Percentiles rank a stretch among this genome's conserved stretches.
These are phyloP conservation scores for Penicillium sp. DNA, from an alignment of 2,329 filamentous ascomycete species.

Conservation along the genomic window DNA sequence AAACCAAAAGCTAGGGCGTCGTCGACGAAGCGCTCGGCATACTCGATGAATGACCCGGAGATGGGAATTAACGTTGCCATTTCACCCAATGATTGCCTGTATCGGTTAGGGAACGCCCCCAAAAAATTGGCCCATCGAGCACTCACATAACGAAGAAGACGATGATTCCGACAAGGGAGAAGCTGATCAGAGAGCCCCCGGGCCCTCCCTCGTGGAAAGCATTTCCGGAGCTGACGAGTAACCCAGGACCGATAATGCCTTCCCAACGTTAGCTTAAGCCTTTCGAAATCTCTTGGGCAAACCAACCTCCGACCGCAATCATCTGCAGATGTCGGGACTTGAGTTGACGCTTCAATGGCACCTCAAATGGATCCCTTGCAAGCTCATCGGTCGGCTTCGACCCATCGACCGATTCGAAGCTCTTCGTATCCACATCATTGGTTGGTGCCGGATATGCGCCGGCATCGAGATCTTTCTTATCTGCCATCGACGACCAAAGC, in stretches of 20 bases:
- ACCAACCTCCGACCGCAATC: conserved; percentile 52
- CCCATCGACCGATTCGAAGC: not conserved
- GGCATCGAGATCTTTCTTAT: conserved; percentile 6
- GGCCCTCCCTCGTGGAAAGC: conserved; percentile 68
- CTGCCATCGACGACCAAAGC: conserved; percentile 2
- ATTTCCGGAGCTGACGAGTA: conserved; percentile 69
- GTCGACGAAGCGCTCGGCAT: conserved; percentile 69
- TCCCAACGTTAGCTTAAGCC: conserved; percentile 13
- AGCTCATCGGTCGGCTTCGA: conserved; percentile 3
- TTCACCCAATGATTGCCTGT: conserved; percentile 73
- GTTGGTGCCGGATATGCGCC: conserved; percentile 4
- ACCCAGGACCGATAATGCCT: conserved; percentile 64
- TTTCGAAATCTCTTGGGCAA: not conserved
- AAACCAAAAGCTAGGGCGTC: conserved; percentile 67
- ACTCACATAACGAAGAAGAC: conserved; percentile 50
- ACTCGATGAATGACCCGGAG: conserved; percentile 67
- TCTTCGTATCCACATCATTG: conserved; percentile 7
- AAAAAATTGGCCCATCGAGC: not conserved
- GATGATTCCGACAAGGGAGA: conserved; percentile 68
- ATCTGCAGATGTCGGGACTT: conserved; percentile 61
- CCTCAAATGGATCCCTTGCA: conserved; percentile 15
- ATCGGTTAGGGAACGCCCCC: conserved; percentile 1
- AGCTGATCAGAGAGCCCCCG: conserved; percentile 70
- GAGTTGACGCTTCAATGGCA: conserved; percentile 47
- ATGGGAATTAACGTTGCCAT: conserved; percentile 71